Evolutionary conservation across 148 eudicot genomes (phyloP).

Genomic region (Selenicereus undatus): DNA sequence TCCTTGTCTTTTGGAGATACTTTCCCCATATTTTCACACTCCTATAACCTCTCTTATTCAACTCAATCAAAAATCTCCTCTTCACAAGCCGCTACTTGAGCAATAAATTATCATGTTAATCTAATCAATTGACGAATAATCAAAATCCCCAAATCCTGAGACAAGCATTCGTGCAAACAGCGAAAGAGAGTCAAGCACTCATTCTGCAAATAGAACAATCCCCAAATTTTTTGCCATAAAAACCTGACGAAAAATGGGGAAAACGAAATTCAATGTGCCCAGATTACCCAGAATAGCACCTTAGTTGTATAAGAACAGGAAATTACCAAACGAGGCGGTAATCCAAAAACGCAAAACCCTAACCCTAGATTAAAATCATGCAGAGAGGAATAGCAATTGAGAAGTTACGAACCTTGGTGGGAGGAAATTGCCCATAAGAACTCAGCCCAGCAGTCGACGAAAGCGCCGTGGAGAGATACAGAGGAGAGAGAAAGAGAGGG

Average conservation of each 20-base stretch:
- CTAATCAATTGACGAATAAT: not conserved
- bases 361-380: constrained; percentile 6
- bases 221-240: not conserved
- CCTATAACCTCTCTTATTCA: constrained; percentile 16
- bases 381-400: not conserved
- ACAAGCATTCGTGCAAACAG: not conserved
- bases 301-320: not conserved
- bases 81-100: constrained; percentile 2
- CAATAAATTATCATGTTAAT: constrained; percentile 8
- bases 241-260: not conserved
- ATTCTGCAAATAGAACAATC: not conserved
- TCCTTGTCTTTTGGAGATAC: constrained; percentile 52
- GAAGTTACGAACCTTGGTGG: constrained; percentile 19
- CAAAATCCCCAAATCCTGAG: constrained; percentile 18
- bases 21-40: constrained; percentile 56
- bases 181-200: not conserved
- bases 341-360: constrained; percentile 1
- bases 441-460: not conserved
- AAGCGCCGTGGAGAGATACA: constrained; percentile 11
- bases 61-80: constrained; percentile 6
- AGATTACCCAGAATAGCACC: not conserved
- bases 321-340: not conserved
- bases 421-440: not conserved
- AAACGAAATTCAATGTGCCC: not conserved
- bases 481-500: not conserved